Evolutionary conservation across 345 rosid genomes (phyloP), one percentile per base, ranked within the genome.

Genomic region (Syzygium aqueum): DNA sequence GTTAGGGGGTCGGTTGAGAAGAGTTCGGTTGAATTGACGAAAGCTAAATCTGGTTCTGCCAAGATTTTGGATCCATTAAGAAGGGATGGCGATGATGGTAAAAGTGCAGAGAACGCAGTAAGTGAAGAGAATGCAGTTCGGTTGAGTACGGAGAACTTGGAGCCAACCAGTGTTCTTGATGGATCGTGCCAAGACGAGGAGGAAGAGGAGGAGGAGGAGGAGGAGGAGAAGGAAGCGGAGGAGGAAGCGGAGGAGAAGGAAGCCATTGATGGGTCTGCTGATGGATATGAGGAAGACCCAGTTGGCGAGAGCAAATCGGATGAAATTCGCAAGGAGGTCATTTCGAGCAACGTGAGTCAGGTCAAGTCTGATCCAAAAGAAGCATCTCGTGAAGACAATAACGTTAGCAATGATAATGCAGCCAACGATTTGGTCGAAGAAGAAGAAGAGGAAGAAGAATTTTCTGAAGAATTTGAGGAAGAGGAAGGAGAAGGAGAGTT

Each of bases 161-260:
- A 88, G 77, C n/a, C 85, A 14, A 7, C 27, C 49, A 7, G 23
- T 40, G 15, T 37, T 73, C 49, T 73, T 19, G 82, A 73, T 37
- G 49, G 49, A 73, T 37, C 82, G 27, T 0, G 82, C 82, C 82
- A 89, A 86, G 85, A 90, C 2, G 90, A 88, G 2, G 93, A 91
- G 1, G 90, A 78, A 15, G 21, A 52, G 5, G 53, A 27, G 1
- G 90, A 88, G 3, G 89, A 82, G 0, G 94, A 85, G 53, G 77
- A 80, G 21, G 91, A 91, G 78, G 37, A 33, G 83, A 93, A 88
- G 53, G 67, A 0, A 43, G 93, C 91, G 87, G 90, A 92, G 85
- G 7, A 77, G 9, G 92, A 92, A 49, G 88, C 92, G 14, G 93
- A 93, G 88, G 92, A 96, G 86, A 91, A 94, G 49, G 91, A 88